Conservation (phyloP, 2,329 filamentous ascomycete species). For the Talaromyces sp. region DNA sequence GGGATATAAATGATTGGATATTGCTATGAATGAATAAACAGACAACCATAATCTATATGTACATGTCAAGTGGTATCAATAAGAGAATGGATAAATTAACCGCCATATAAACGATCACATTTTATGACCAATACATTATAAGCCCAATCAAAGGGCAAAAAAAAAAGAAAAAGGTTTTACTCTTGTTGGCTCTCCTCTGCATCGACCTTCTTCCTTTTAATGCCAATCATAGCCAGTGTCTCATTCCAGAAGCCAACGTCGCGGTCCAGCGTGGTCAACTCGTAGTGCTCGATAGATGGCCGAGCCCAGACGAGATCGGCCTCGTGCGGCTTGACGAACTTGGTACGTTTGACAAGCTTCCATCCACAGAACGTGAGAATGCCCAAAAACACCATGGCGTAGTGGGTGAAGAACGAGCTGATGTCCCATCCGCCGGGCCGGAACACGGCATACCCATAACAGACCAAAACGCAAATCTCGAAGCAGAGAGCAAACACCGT, state of each 20-base stretch:
- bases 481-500: constrained; percentile 11
- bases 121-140: background rate
- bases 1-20: background rate
- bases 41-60: background rate
- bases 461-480: constrained; percentile 7
- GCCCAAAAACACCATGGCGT: constrained; percentile 69
- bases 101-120: background rate
- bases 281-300: constrained; percentile 61
- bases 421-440: constrained; percentile 58
- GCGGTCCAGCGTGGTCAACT: constrained; percentile 8
- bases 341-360: constrained; percentile 53
- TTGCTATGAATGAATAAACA: background rate
- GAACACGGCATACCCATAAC: constrained; percentile 71
- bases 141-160: background rate
- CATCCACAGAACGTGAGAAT: constrained; percentile 62
- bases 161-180: background rate
- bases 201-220: constrained; percentile 1
- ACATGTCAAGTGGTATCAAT: background rate
- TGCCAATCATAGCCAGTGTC: background rate
- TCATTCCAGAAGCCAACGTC: constrained; percentile 10
- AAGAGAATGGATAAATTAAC: background rate
- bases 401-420: constrained; percentile 69
- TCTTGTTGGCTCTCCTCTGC: background rate
- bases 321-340: constrained; percentile 51
- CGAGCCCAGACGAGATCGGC: constrained; percentile 67